These are phyloP conservation scores for Croton laevigatus DNA, from an alignment of 441 rosid species.

Conservation along the genomic window DNA sequence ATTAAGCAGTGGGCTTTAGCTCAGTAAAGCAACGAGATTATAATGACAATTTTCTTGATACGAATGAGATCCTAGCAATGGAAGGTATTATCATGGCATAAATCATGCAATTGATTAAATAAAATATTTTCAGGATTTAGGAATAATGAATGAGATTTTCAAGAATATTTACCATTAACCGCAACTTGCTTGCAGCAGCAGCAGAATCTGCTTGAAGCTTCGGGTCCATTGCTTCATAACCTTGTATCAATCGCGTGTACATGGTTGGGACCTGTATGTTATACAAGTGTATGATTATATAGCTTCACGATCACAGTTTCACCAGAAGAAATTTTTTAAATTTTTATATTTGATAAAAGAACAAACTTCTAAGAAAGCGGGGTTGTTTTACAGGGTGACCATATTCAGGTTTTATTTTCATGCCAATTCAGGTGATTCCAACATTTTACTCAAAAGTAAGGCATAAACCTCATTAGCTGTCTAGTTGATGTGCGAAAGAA, in stretches of 20 bases:
- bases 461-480: background rate
- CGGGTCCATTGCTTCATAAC: conserved; percentile 83
- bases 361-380: background rate
- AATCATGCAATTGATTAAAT: conserved; percentile 7
- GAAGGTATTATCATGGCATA: background rate
- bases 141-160: conserved; percentile 5
- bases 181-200: conserved; percentile 70
- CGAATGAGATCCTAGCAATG: background rate
- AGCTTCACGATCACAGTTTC: conserved; percentile 6
- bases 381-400: background rate
- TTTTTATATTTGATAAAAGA: background rate
- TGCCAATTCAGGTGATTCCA: background rate
- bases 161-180: conserved; percentile 65
- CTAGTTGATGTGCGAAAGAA: background rate
- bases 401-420: conserved; percentile 1
- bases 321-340: conserved; percentile 16
- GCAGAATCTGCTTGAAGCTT: conserved; percentile 66
- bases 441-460: background rate
- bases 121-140: background rate
- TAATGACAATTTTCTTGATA: background rate
- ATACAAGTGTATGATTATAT: conserved; percentile 15
- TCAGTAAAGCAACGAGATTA: conserved; percentile 4
- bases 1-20: conserved; percentile 14
- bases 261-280: conserved; percentile 82
- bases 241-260: conserved; percentile 95